Conservation (phyloP, 768 basidiomycete species). For the Crucibulum laeve region DNA sequence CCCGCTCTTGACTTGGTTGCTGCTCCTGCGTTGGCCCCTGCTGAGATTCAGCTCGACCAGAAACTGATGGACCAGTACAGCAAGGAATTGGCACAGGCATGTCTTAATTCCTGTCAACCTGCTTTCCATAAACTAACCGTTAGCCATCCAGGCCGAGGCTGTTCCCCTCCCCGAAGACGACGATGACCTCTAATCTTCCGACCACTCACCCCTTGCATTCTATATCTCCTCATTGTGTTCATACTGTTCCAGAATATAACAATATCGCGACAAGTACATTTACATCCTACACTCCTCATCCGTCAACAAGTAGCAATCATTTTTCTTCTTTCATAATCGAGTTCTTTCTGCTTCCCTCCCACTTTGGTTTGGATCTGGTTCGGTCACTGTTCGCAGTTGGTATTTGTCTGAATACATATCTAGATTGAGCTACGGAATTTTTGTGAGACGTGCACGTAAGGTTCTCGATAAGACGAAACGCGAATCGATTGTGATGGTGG, state of each 20-base stretch:
- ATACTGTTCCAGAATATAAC: slow-evolving; percentile 20
- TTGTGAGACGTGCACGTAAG: no score
- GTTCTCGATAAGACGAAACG: no score
- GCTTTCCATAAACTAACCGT: slow-evolving; percentile 5
- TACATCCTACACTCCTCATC: slow-evolving; percentile 13
- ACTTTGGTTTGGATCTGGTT: not conserved
- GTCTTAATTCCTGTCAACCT: slow-evolving; percentile 10
- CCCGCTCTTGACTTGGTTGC: slow-evolving; percentile 90
- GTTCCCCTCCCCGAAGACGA: slow-evolving; percentile 98
- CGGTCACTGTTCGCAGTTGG: not conserved
- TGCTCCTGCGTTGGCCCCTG: slow-evolving; percentile 91
- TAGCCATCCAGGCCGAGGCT: slow-evolving; percentile 61
- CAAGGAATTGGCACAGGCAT: slow-evolving; percentile 65
- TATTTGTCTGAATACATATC: not conserved
- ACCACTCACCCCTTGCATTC: slow-evolving; percentile 8
- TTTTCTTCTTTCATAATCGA: slow-evolving; percentile 12
- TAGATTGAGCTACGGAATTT: not conserved
- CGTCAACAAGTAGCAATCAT: slow-evolving; percentile 13
- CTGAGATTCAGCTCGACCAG: slow-evolving; percentile 84
- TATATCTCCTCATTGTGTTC: slow-evolving; percentile 15
- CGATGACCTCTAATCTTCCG: slow-evolving; percentile 60
- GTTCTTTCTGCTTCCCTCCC: not conserved
- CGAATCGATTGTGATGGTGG: no score
- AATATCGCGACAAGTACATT: slow-evolving; percentile 21
- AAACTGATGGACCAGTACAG: slow-evolving; percentile 77